Evolutionary conservation across 768 basidiomycete genomes (phyloP), one percentile per base, ranked within the genome.

Genomic region (Trametes villosa): DNA sequence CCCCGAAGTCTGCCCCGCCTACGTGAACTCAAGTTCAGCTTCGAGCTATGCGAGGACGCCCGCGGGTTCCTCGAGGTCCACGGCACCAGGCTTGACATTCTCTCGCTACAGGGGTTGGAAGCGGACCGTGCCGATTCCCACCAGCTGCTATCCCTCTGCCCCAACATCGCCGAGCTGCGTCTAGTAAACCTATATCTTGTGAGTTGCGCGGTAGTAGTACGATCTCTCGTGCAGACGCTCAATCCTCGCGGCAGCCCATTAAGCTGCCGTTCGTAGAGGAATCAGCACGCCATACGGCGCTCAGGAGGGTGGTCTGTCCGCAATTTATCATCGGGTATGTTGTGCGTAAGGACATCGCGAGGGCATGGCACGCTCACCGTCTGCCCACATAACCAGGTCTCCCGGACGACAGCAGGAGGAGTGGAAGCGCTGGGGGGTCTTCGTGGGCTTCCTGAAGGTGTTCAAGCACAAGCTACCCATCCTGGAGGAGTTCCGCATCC

Each of bases 141-240:
- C 24, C 26, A 47, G 12, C 6, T 50, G 26, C 48, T 57, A 3
- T 47, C n/a, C n/a, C 22, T 40, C 17, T 57, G 56, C 18, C 48
- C 56, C 4, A 57, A 57, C 48, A 17, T 57, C 29, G 41, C 48
- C 2, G 48, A 50, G 34, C 47, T 57, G 4, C 36, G 29, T 7
- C 27, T 57, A 9, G 27, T n/a, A n/a, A n/a, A n/a, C n/a, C n/a
- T n/a, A n/a, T n/a, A n/a, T n/a, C n/a, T n/a, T n/a, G n/a, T n/a
- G n/a, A n/a, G n/a, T n/a, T n/a, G n/a, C n/a, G n/a, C n/a, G n/a
- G n/a, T n/a, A n/a, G n/a, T n/a, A n/a, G n/a, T n/a, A n/a, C n/a
- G n/a, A n/a, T n/a, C n/a, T n/a, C 15, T 18, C 15, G 36, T 15
- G 36, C 6, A 15, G 7, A 38, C 8, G 36, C 33, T 34, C n/a